These are phyloP conservation scores for Kodamaea sagamina DNA, from an alignment of 805 yeast species.

Conservation along the genomic window DNA sequence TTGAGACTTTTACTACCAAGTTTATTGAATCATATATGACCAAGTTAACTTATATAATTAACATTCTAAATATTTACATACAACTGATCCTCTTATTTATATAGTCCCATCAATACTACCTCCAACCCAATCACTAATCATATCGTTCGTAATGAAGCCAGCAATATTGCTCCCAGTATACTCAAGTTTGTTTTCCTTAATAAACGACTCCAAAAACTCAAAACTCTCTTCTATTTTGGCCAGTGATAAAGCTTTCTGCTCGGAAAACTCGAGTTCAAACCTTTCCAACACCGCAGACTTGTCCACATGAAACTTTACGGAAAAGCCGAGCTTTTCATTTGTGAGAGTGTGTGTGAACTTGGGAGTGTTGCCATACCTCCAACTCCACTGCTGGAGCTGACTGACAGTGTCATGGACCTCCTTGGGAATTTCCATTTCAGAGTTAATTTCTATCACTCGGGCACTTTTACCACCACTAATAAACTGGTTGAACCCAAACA, in stretches of 20 bases:
- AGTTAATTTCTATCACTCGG: conserved; percentile 23
- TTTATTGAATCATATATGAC: no score
- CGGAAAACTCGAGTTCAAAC: conserved; percentile 9
- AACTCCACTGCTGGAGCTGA: conserved; percentile 59
- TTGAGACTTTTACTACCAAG: no score
- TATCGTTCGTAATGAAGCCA: conserved; percentile 47
- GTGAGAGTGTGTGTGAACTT: conserved; percentile 57
- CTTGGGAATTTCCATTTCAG: conserved; percentile 29
- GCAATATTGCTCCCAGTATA: conserved; percentile 48
- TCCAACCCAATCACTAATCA: conserved; percentile 48
- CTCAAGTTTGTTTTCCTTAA: conserved; percentile 20
- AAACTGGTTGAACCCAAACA: conserved; percentile 37
- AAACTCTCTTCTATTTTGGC: conserved; percentile 29
- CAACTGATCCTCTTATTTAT: conserved; percentile 14
- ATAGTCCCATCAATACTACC: conserved; percentile 46
- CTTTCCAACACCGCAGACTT: conserved; percentile 37
- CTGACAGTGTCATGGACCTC: conserved; percentile 44
- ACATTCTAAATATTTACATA: no score
- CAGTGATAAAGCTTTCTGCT: background rate
- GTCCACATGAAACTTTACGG: conserved; percentile 47
- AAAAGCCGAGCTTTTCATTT: conserved; percentile 32
- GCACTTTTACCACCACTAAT: conserved; percentile 16
- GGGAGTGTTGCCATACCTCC: conserved; percentile 81
- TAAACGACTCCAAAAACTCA: conserved; percentile 30
- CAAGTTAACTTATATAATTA: no score